These are phyloP conservation scores for Mrakia hoshinonis DNA, from an alignment of 768 basidiomycete species.

Conservation along the genomic window DNA sequence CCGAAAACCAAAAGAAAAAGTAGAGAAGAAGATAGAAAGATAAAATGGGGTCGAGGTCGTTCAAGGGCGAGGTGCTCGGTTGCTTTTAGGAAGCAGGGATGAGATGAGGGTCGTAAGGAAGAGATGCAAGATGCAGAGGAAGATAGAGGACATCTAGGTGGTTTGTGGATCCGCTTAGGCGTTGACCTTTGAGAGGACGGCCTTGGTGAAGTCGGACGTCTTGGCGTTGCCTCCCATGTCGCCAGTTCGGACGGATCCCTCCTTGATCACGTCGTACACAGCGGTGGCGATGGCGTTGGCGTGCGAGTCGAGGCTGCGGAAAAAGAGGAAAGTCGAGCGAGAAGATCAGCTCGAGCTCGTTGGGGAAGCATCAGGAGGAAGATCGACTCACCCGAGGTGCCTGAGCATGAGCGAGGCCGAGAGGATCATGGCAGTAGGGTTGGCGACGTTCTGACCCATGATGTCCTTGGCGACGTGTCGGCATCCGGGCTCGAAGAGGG, in stretches of 20 bases:
- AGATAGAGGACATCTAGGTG: not conserved
- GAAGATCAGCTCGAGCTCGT: not conserved
- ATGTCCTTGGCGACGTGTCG: conserved; percentile 45
- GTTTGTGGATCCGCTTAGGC: no score
- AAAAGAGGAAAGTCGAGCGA: not conserved
- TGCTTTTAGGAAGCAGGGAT: no score
- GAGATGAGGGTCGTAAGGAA: not conserved
- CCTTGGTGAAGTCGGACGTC: conserved; percentile 90
- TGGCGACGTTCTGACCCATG: conserved; percentile 44
- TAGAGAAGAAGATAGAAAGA: no score
- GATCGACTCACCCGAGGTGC: conserved; percentile 37
- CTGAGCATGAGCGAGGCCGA: conserved; percentile 44
- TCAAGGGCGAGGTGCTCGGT: no score
- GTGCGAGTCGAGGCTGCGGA: conserved; percentile 67
- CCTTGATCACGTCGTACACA: conserved; percentile 81
- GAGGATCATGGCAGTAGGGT: conserved; percentile 45
- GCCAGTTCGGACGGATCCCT: conserved; percentile 20
- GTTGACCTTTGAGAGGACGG: conserved; percentile 72
- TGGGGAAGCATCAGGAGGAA: not conserved
- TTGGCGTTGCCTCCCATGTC: conserved; percentile 60
- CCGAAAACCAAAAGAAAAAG: no score
- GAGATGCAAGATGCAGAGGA: not conserved
- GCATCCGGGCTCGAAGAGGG: conserved; percentile 97
- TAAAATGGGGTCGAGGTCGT: no score
- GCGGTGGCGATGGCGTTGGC: conserved; percentile 89